Evolutionary conservation across 768 basidiomycete genomes (phyloP).

Genomic region (Lactifluus piperatus): DNA sequence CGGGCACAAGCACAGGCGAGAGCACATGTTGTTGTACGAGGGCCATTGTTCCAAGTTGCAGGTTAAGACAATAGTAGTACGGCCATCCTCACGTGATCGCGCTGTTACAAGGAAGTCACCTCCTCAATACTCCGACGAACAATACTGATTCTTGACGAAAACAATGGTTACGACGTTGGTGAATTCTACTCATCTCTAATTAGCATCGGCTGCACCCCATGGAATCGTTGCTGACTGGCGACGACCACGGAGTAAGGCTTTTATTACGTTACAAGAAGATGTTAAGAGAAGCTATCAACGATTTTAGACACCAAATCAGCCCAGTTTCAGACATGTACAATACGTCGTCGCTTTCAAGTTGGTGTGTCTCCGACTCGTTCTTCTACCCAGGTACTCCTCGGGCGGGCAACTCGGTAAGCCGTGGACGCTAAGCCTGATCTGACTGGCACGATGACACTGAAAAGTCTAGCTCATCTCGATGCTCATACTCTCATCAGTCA

Average conservation of each 20-base stretch:
- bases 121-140: not conserved
- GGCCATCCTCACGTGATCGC: not conserved
- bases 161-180: not conserved
- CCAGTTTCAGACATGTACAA: not conserved
- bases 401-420: not conserved
- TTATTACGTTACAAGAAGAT: no score
- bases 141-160: not conserved
- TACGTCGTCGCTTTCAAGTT: not conserved
- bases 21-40: not conserved
- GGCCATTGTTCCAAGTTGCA: conserved; percentile 7
- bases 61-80: conserved; percentile 1
- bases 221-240: not conserved
- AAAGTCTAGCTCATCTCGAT: not conserved
- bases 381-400: not conserved
- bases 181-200: not conserved
- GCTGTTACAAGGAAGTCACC: no score
- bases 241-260: no score
- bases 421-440: not conserved
- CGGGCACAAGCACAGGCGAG: not conserved
- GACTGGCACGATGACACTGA: not conserved
- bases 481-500: not conserved
- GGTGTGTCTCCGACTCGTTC: not conserved
- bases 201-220: not conserved
- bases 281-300: not conserved
- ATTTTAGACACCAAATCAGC: not conserved